These are phyloP conservation scores for Mycena pura DNA, from an alignment of 768 basidiomycete species.

Conservation along the genomic window DNA sequence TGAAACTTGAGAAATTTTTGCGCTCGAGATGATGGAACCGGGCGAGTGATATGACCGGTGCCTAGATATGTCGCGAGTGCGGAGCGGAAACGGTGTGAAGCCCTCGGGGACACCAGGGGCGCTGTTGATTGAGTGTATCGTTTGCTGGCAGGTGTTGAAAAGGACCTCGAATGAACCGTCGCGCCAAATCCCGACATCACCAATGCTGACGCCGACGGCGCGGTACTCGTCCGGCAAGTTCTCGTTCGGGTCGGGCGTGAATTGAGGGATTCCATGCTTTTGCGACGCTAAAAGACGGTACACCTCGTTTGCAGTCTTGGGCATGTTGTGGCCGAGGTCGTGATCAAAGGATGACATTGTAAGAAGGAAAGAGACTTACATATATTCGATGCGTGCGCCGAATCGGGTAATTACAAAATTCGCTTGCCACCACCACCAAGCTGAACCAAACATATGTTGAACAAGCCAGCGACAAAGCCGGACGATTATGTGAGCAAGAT, in stretches of 20 bases:
- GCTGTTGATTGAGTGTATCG: not conserved
- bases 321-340: not conserved
- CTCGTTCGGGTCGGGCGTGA: slow-evolving; percentile 33
- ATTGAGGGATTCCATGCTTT: slow-evolving; percentile 31
- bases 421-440: too few relatives aligned
- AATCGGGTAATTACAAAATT: too few relatives aligned
- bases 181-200: slow-evolving; percentile 29
- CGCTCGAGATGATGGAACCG: too few relatives aligned
- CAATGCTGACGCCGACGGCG: slow-evolving; percentile 32
- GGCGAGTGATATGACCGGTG: not conserved
- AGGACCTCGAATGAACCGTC: not conserved
- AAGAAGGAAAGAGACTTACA: too few relatives aligned
- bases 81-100: not conserved
- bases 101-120: not conserved
- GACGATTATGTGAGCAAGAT: too few relatives aligned
- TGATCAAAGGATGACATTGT: too few relatives aligned
- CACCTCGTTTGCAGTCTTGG: not conserved
- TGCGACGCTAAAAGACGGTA: not conserved
- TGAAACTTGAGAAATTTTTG: too few relatives aligned
- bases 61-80: not conserved
- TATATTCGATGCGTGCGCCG: too few relatives aligned
- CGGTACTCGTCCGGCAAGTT: slow-evolving; percentile 23
- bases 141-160: not conserved
- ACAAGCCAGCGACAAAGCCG: too few relatives aligned
- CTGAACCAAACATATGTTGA: too few relatives aligned